phyloP scores from a whole-genome alignment of 768 basidiomycete genomes.

The Phlebiopsis gigantea region DNA sequence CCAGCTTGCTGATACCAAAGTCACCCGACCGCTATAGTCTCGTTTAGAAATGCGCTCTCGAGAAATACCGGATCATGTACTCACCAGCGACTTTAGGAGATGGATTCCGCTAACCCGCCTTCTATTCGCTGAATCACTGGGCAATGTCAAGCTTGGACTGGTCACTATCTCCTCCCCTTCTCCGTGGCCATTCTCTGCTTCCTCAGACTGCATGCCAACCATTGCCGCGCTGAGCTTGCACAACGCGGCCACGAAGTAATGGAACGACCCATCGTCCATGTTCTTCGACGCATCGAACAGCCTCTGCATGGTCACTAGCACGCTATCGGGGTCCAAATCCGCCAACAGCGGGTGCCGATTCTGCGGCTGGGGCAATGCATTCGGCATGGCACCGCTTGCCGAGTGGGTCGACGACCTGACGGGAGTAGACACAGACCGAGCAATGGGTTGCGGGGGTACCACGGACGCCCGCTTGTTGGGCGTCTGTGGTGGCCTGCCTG shows the following conservation, averaged over 20 bases:
- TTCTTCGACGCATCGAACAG: slow-evolving; percentile 85
- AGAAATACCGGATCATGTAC: too few relatives aligned
- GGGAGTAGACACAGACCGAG: slow-evolving; percentile 29
- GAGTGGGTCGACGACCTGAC: not conserved
- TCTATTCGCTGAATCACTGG: slow-evolving; percentile 46
- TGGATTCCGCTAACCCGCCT: slow-evolving; percentile 87
- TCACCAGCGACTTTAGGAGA: slow-evolving; percentile 69
- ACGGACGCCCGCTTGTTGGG: slow-evolving; percentile 18
- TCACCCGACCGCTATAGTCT: slow-evolving; percentile 80
- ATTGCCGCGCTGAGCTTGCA: slow-evolving; percentile 88
- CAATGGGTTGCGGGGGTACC: slow-evolving; percentile 28
- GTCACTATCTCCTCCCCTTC: slow-evolving; percentile 35
- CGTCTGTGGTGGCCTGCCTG: slow-evolving; percentile 17
- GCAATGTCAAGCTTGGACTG: slow-evolving; percentile 28
- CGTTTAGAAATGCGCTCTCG: too few relatives aligned
- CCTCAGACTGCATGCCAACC: slow-evolving; percentile 79
- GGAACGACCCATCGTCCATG: slow-evolving; percentile 79
- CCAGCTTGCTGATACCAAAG: slow-evolving; percentile 87
- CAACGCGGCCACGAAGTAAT: slow-evolving; percentile 68
- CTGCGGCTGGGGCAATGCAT: slow-evolving; percentile 17
- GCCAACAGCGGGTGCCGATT: slow-evolving; percentile 56
- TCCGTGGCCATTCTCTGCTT: slow-evolving; percentile 26
- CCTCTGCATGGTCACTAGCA: slow-evolving; percentile 70
- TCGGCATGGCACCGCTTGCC: not conserved
- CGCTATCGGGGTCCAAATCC: slow-evolving; percentile 71